A percentile compares a stretch with the other conserved stretches of the same genome.
Conservation (phyloP, 1,284 basidiomycete genomes). For the Malassezia furfur region DNA sequence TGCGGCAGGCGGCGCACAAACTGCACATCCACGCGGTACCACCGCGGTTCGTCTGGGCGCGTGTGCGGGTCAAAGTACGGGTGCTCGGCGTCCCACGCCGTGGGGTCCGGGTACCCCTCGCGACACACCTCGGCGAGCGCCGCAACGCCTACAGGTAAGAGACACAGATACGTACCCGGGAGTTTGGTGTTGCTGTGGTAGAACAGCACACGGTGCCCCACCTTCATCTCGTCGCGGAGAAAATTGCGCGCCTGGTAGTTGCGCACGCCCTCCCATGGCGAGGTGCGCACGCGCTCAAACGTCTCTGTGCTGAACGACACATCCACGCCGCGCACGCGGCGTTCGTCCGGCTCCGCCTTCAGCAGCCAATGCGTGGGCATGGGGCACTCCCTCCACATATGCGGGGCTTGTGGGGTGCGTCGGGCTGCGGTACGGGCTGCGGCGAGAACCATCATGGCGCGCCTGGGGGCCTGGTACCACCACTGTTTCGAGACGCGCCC, state of each 20-base stretch:
- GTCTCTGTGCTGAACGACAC: slow-evolving; percentile 39
- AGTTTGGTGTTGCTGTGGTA: slow-evolving; percentile 89
- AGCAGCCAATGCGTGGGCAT: slow-evolving; percentile 32
- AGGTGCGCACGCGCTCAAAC: slow-evolving; percentile 50
- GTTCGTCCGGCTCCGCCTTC: slow-evolving; percentile 42
- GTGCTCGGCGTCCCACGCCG: slow-evolving; percentile 52
- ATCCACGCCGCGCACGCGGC: slow-evolving; percentile 35
- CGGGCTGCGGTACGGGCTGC: too few relatives aligned
- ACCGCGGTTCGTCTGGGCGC: slow-evolving; percentile 64
- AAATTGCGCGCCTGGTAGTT: slow-evolving; percentile 84
- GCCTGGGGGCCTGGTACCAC: slow-evolving; percentile 19
- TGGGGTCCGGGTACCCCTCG: slow-evolving; percentile 11
- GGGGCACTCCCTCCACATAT: neutral
- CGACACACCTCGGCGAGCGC: slow-evolving; percentile 65
- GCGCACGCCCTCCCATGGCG: slow-evolving; percentile 81
- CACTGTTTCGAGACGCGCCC: slow-evolving; percentile 38
- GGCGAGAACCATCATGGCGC: neutral
- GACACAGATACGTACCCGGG: slow-evolving; percentile 55
- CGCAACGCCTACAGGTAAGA: slow-evolving; percentile 58
- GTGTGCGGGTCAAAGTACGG: slow-evolving; percentile 88
- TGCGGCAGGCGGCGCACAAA: slow-evolving; percentile 62
- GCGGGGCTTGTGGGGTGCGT: neutral
- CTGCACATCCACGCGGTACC: slow-evolving; percentile 73
- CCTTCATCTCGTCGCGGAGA: slow-evolving; percentile 70
- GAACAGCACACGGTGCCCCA: slow-evolving; percentile 67